These are phyloP conservation scores for Obelidium mucronatum DNA, from an alignment of 192 early-diverging fungal species.

Conservation along the genomic window DNA sequence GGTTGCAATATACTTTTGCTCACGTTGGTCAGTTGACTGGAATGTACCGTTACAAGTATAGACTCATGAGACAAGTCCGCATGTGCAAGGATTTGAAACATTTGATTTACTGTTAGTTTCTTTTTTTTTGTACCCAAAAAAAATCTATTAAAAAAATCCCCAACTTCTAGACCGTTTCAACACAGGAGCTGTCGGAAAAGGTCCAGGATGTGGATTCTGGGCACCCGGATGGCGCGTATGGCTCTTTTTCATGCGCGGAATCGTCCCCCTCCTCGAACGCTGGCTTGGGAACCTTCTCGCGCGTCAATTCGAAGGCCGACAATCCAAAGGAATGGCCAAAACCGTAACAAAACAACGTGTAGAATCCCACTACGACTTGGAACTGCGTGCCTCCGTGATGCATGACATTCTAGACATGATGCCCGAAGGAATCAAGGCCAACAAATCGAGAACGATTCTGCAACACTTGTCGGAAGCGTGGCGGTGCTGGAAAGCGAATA, in stretches of 20 bases:
- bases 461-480: constrained; percentile 97
- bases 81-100: constrained; percentile 97
- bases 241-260: constrained; percentile 99
- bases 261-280: constrained; percentile 94
- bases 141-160: neutral
- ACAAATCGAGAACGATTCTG: constrained; percentile 94
- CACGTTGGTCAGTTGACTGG: constrained; percentile 99
- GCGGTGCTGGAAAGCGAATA: constrained; percentile 96
- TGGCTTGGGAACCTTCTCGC: constrained; percentile 99
- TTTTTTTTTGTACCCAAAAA: neutral
- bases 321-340: constrained; percentile 96
- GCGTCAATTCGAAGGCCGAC: constrained; percentile 98
- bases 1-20: constrained; percentile 97
- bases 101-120: constrained; percentile 75
- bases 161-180: constrained; percentile 76
- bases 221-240: constrained; percentile 99
- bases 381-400: constrained; percentile 97
- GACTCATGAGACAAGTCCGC: constrained; percentile 96
- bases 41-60: constrained; percentile 99
- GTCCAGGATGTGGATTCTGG: constrained; percentile 99
- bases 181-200: constrained; percentile 96
- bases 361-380: constrained; percentile 97
- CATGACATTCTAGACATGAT: constrained; percentile 99
- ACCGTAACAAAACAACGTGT: constrained; percentile 99
- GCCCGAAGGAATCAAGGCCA: constrained; percentile 97